A percentile compares a stretch with the other conserved stretches of the same genome.
phyloP scores from a whole-genome alignment of 208 protist genomes.

The Paratrypanosoma confusum region DNA sequence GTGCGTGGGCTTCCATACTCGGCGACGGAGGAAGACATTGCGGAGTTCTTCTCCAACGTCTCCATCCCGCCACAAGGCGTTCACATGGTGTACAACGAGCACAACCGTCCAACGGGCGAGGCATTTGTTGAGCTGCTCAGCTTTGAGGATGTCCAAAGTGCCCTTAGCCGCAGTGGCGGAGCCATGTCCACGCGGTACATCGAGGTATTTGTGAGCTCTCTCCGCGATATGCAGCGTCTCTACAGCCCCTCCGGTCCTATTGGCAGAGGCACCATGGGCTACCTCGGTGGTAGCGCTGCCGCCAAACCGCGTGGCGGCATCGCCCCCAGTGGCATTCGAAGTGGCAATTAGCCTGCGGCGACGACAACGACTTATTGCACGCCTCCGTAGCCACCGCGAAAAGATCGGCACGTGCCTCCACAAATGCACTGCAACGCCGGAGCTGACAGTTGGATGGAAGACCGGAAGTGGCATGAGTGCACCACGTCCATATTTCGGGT shows the following conservation, averaged over 20 bases:
- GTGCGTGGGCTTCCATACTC: slow-evolving; percentile 32
- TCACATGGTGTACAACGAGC: slow-evolving; percentile 32
- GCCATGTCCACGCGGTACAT: slow-evolving; percentile 31
- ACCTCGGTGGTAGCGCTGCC: not conserved
- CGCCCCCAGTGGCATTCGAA: no score
- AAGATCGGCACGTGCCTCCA: no score
- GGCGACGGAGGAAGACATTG: slow-evolving; percentile 29
- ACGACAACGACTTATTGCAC: no score
- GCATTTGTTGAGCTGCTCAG: slow-evolving; percentile 37
- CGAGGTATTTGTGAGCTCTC: slow-evolving; percentile 23
- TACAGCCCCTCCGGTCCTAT: no score
- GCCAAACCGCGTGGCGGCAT: no score
- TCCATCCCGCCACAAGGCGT: slow-evolving; percentile 26
- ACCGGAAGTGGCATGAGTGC: no score
- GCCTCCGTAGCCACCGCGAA: no score
- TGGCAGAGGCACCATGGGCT: no score
- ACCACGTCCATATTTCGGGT: no score
- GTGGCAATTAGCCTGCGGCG: no score
- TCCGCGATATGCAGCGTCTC: slow-evolving; percentile 1
- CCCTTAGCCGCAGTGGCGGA: slow-evolving; percentile 14
- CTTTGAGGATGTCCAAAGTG: slow-evolving; percentile 10
- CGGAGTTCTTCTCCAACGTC: slow-evolving; percentile 25
- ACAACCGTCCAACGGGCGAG: slow-evolving; percentile 22
- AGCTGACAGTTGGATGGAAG: no score
- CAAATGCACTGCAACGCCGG: no score